Conservation (phyloP, 345 rosid species). For the Litchi chinensis region DNA sequence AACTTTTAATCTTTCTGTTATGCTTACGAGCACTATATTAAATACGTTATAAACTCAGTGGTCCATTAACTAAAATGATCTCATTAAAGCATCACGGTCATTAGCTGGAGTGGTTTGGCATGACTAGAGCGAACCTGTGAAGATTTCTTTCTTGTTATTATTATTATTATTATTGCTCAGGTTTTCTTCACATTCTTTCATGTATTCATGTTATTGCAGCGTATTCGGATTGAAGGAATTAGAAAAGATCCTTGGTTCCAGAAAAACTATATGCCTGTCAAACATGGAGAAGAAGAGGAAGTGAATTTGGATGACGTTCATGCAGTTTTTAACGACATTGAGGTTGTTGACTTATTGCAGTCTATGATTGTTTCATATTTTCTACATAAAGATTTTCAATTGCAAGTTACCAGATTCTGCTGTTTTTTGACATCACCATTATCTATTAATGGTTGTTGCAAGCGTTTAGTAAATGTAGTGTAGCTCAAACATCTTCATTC, state of each 20-base stretch:
- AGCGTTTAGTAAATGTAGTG: slow-evolving; percentile 2
- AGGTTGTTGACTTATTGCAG: slow-evolving; percentile 48
- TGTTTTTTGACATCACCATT: background rate
- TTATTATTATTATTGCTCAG: slow-evolving; percentile 5
- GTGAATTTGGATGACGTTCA: slow-evolving; percentile 76
- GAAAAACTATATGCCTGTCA: slow-evolving; percentile 58
- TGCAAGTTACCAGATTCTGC: background rate
- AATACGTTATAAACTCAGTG: background rate
- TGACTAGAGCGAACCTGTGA: slow-evolving; percentile 9
- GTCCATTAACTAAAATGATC: background rate
- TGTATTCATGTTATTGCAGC: slow-evolving; percentile 58
- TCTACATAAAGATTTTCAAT: slow-evolving; percentile 1
- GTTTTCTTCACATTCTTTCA: slow-evolving; percentile 14
- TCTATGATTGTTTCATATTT: slow-evolving; percentile 15
- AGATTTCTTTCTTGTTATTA: background rate
- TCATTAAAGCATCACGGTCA: background rate
- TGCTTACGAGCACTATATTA: background rate
- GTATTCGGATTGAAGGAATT: slow-evolving; percentile 63
- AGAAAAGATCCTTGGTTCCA: slow-evolving; percentile 69
- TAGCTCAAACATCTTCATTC: background rate
- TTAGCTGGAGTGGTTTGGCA: slow-evolving; percentile 11
- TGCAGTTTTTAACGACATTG: slow-evolving; percentile 84
- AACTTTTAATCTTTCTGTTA: background rate
- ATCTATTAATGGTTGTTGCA: slow-evolving; percentile 7
- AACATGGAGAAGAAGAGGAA: slow-evolving; percentile 50